Evolutionary conservation across 371 early-diverging fungal genomes (phyloP), one percentile per base, ranked within the genome.

Genomic region (Mucor ambiguus): DNA sequence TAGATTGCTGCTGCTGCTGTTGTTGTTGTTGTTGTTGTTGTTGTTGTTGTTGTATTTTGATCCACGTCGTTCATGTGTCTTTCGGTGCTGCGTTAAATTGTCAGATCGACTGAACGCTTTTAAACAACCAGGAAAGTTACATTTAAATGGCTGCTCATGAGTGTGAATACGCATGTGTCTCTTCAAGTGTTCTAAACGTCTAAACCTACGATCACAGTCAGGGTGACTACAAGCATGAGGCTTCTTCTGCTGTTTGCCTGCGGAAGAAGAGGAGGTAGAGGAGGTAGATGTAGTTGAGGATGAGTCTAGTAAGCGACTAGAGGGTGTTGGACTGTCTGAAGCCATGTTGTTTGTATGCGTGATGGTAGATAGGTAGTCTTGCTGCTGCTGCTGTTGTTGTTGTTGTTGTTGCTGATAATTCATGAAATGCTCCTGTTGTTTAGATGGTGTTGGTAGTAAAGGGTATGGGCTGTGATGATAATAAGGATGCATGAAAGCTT

Each of bases 91-190:
- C 3, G 86, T 83, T 48, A 88, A 72, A 64, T 90, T 90, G 64
- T 95, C 95, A 69, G 89, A 91, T 43, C 95, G 80, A 10, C 93
- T 89, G 72, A 95, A 95, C 8, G 84, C 81, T 68, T 93, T 93
- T 49, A 83, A 79, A 78, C 96, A 96, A 4, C 85, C 89, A 26
- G 79, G 78, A 46, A 77, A 81, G 9, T 80, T 84, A 76, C 93
- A 93, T 35, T 86, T 82, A 62, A 90, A 93, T n/a, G 93, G 93
- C 16, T 89, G 86, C 64, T 92, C 92, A 64, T 91, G 85, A 14
- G 93, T 93, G 74, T 96, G 96, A 44, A 91, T 92, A 24, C 94
- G 90, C 77, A 88, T 81, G 71, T 96, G 96, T 37, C 98, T 85
- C 66, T 93, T 93, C 49, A 96, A 78, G 74, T 96, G 96, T 72